Evolutionary conservation across 768 basidiomycete species (phyloP).

Genomic region (Auricularia cornea): DNA sequence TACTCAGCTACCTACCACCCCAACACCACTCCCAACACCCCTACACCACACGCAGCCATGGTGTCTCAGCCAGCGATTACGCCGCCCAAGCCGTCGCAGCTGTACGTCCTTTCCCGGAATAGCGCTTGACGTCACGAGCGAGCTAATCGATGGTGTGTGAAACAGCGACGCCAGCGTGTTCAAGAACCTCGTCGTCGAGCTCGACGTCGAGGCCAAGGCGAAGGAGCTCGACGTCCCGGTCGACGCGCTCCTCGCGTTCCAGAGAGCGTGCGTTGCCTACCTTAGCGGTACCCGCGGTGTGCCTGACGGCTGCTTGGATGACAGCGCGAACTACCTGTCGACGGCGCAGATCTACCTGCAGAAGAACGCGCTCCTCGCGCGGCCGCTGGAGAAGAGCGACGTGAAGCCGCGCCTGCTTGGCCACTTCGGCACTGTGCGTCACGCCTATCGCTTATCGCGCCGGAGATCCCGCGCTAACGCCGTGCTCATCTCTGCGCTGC

Average conservation of each 20-base stretch:
- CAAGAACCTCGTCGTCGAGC: background rate
- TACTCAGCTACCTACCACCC: background rate
- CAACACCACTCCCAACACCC: background rate
- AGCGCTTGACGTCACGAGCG: background rate
- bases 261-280: background rate
- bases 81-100: background rate
- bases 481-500: no score
- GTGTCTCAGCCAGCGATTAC: background rate
- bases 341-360: conserved; percentile 81
- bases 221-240: background rate
- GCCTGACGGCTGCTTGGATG: background rate
- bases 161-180: background rate
- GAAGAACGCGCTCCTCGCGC: conserved; percentile 58
- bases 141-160: background rate
- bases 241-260: background rate
- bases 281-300: background rate
- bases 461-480: background rate
- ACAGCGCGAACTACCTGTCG: conserved; percentile 6
- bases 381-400: conserved; percentile 50
- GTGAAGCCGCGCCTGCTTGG: conserved; percentile 78
- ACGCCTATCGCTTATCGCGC: conserved; percentile 3
- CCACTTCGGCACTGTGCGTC: conserved; percentile 58
- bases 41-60: background rate
- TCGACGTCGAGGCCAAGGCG: background rate
- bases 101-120: background rate